Evolutionary conservation across 768 basidiomycete genomes (phyloP).

Genomic region (Mycena olivaceomarginata): DNA sequence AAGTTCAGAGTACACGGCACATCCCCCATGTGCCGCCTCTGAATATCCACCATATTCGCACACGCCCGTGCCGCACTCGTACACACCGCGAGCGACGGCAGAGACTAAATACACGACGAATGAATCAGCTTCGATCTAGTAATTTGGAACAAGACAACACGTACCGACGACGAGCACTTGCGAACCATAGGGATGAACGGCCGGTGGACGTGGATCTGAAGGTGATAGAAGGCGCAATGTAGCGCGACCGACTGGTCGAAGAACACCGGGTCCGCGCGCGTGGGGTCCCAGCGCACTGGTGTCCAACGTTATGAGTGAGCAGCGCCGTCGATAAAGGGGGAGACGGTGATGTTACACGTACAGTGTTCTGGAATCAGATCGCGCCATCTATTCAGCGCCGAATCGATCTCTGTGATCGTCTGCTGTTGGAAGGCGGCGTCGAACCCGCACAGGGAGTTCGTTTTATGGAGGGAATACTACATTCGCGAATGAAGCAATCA

Average conservation of each 20-base stretch:
- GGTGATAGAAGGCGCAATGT: slow-evolving; percentile 43
- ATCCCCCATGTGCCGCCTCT: slow-evolving; percentile 15
- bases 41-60: slow-evolving; percentile 60
- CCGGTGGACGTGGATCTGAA: slow-evolving; percentile 79
- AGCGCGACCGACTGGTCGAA: slow-evolving; percentile 68
- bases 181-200: slow-evolving; percentile 77
- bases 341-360: slow-evolving; percentile 43
- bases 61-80: slow-evolving; percentile 72
- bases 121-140: background rate
- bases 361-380: slow-evolving; percentile 71
- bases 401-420: slow-evolving; percentile 78
- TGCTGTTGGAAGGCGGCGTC: slow-evolving; percentile 69
- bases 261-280: slow-evolving; percentile 45
- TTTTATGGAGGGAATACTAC: background rate
- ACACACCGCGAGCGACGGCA: slow-evolving; percentile 81
- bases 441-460: slow-evolving; percentile 68
- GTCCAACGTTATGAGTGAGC: slow-evolving; percentile 50
- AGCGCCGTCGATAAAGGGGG: background rate
- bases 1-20: background rate
- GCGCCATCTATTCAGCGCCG: slow-evolving; percentile 77
- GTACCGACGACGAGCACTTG: slow-evolving; percentile 53
- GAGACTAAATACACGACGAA: slow-evolving; percentile 22
- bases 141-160: background rate
- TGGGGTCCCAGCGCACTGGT: slow-evolving; percentile 53
- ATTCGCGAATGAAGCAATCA: too few species aligned